Evolutionary conservation across 495 filamentous ascomycete species (phyloP).

Genomic region (Neurospora sp.): DNA sequence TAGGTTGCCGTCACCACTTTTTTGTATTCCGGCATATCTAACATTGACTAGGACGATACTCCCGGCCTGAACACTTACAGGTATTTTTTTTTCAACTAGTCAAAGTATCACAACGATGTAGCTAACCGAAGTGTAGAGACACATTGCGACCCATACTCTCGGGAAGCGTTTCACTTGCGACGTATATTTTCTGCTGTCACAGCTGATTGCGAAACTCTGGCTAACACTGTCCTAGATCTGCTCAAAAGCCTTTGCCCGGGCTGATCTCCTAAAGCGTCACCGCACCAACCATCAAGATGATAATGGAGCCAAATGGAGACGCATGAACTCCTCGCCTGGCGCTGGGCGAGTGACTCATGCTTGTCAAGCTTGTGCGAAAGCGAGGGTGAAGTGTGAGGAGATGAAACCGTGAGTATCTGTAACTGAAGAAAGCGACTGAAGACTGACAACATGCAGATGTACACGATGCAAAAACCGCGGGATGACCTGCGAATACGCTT

Average conservation of each 20-base stretch:
- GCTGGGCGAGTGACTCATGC: slow-evolving; percentile 45
- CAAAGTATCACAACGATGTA: neutral
- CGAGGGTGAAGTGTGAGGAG: slow-evolving; percentile 48
- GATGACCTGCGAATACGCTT: slow-evolving; percentile 35
- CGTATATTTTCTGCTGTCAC: slow-evolving; percentile 4
- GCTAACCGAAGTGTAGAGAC: slow-evolving; percentile 23
- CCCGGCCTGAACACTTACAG: slow-evolving; percentile 45
- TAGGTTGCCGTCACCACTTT: neutral
- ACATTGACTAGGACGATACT: slow-evolving; percentile 29
- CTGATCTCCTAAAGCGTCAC: slow-evolving; percentile 46
- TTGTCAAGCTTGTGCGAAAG: slow-evolving; percentile 42
- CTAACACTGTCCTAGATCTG: slow-evolving; percentile 31
- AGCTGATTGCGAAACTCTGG: neutral
- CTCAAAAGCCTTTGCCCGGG: slow-evolving; percentile 44
- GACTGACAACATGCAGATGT: slow-evolving; percentile 20
- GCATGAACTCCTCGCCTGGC: slow-evolving; percentile 33
- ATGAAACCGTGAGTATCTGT: slow-evolving; percentile 18
- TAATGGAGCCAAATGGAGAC: slow-evolving; percentile 34
- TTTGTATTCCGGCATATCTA: neutral
- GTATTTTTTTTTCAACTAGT: neutral
- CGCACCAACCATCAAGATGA: slow-evolving; percentile 40
- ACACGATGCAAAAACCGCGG: slow-evolving; percentile 38
- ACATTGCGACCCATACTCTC: slow-evolving; percentile 48
- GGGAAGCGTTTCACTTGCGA: slow-evolving; percentile 43
- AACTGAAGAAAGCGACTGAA: no score